Evolutionary conservation across 345 rosid species (phyloP).

Genomic region (Linum trigynum): DNA sequence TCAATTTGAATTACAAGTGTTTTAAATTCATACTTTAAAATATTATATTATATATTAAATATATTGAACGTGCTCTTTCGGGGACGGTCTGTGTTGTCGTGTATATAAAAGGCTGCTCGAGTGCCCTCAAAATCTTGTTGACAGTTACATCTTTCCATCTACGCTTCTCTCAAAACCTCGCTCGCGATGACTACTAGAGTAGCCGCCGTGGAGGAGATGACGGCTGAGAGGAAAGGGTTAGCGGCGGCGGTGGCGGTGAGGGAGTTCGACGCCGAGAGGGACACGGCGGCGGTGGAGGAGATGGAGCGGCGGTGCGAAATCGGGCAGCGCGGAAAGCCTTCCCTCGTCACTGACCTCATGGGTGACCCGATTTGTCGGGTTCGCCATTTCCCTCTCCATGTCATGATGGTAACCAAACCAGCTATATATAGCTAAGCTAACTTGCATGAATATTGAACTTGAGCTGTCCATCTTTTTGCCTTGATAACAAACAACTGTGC

Average conservation of each 20-base stretch:
- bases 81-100: too few species aligned
- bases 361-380: slow-evolving; percentile 71
- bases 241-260: slow-evolving; percentile 36
- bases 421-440: too few species aligned
- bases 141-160: background rate
- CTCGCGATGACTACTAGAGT: slow-evolving; percentile 19
- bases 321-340: slow-evolving; percentile 39
- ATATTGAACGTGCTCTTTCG: too few species aligned
- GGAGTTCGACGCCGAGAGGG: slow-evolving; percentile 47
- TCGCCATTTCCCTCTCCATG: slow-evolving; percentile 49
- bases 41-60: too few species aligned
- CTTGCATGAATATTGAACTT: background rate
- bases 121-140: background rate
- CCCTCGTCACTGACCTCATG: slow-evolving; percentile 58
- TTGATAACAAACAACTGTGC: too few species aligned
- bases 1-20: too few species aligned
- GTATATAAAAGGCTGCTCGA: background rate
- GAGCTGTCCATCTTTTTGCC: too few species aligned
- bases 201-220: slow-evolving; percentile 21
- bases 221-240: background rate
- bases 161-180: slow-evolving; percentile 12
- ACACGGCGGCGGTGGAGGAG: slow-evolving; percentile 52
- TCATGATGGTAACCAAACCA: slow-evolving; percentile 40
- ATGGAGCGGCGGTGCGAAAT: slow-evolving; percentile 54
- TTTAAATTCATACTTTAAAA: too few species aligned